Evolutionary conservation across 768 basidiomycete genomes (phyloP), one percentile per base, ranked within the genome.

Genomic region (Exsudoporus frostii): DNA sequence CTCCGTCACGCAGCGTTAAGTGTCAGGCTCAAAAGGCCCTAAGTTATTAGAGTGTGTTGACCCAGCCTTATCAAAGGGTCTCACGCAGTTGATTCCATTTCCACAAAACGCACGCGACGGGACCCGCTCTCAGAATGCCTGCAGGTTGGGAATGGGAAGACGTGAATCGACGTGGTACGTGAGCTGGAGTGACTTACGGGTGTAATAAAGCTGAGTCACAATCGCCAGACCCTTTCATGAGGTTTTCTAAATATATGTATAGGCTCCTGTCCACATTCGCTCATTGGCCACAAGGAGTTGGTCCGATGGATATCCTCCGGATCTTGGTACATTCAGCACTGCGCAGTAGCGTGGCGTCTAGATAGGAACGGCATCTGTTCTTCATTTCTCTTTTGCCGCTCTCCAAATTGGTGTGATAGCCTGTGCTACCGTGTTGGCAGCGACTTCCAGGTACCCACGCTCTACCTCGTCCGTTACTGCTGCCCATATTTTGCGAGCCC

Each of bases 361-460:
- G 37, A 51, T 45, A 45, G 8, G 7, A 4, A 30, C 41, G 0
- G 1, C 8, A 33, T 41, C 4, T 25, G 13, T 29, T n/a, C 20
- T 22, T 71, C 54, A 71, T 30, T 42, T 49, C 19, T 64, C 71
- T 48, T 68, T 74, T 14, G 72, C 62, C 29, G 76, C 74, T 54
- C 73, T 73, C 88, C 82, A 90, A 36, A 88, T 66, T 1, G 87
- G 85, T 9, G 86, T 88, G 20, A 88, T 66, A 22, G 86, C 87
- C 63, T 90, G 88, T 5, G 85, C 81, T 2, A 88, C 87, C 22
- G 81, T 87, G 58, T 81, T 89, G 29, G 78, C 71, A 76, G 87
- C 88, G 49, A 89, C 85, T 67, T 85, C 86, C 58, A 86, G 68
- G 58, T 76, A 83, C 36, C 73, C 75, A 55, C 81, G 76, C 61